These are phyloP conservation scores for Gracilaria domingensis DNA, from an alignment of 23 red algal genomes.

Conservation along the genomic window DNA sequence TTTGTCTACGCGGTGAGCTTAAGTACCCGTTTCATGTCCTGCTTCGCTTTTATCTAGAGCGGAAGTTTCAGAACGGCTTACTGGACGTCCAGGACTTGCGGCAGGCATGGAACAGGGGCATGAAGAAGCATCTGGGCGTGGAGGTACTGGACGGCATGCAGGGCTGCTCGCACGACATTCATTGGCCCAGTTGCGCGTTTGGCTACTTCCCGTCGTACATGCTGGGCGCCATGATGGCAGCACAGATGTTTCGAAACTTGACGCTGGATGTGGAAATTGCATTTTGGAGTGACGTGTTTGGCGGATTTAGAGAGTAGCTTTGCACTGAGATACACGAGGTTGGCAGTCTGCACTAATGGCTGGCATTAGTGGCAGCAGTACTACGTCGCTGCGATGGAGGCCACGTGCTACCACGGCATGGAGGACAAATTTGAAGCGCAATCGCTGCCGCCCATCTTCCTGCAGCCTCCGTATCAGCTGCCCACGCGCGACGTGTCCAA, in stretches of 20 bases:
- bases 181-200: constrained; percentile 71
- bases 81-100: constrained; percentile 60
- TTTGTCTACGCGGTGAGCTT: too few species aligned
- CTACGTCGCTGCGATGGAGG: constrained; percentile 47
- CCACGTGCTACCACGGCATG: constrained; percentile 38
- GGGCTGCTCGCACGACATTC: constrained; percentile 79
- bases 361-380: constrained; percentile 70
- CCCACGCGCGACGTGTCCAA: neutral
- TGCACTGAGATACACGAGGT: constrained; percentile 56
- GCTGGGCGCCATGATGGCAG: constrained; percentile 40
- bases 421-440: constrained; percentile 49
- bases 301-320: constrained; percentile 61
- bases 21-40: too few species aligned
- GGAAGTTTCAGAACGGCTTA: neutral
- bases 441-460: constrained; percentile 37
- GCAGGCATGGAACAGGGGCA: constrained; percentile 67
- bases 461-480: constrained; percentile 14
- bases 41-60: too few species aligned
- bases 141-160: constrained; percentile 31
- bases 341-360: constrained; percentile 57
- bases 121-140: constrained; percentile 72
- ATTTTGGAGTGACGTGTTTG: constrained; percentile 66
- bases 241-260: too few species aligned
- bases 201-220: constrained; percentile 86
- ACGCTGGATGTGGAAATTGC: neutral